phyloP scores from a whole-genome alignment of 2,329 filamentous ascomycete species.

The Talaromyces amestolkiae region DNA sequence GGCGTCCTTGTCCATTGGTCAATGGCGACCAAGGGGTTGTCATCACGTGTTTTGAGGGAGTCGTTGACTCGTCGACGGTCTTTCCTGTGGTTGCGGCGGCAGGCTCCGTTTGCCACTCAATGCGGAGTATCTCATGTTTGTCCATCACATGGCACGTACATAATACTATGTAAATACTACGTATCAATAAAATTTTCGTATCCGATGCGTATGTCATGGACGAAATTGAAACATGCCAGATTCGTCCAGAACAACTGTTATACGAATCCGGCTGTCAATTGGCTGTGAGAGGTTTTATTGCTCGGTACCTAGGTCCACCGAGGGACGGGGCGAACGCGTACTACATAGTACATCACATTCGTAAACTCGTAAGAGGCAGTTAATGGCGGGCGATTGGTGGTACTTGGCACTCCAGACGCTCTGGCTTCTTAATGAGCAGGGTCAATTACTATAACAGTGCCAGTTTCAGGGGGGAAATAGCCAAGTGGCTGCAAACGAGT shows the following conservation, averaged over 20 bases:
- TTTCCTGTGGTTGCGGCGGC: neutral
- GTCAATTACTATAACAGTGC: neutral
- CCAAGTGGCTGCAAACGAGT: constrained; percentile 14
- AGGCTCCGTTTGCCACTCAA: constrained; percentile 3
- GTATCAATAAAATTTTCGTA: neutral
- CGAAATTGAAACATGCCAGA: neutral
- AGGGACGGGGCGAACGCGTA: constrained; percentile 6
- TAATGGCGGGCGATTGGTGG: neutral
- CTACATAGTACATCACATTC: neutral
- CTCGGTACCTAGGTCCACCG: neutral
- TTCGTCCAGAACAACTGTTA: neutral
- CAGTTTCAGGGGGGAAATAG: neutral
- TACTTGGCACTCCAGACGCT: neutral
- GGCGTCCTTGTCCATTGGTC: neutral
- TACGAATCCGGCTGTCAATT: constrained; percentile 1
- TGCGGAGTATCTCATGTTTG: constrained; percentile 8
- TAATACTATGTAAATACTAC: neutral
- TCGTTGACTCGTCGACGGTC: neutral
- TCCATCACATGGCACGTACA: neutral
- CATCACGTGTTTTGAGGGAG: constrained; percentile 4
- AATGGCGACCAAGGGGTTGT: neutral
- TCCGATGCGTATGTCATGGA: neutral
- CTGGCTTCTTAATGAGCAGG: neutral
- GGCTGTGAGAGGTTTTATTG: neutral
- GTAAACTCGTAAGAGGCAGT: neutral